Evolutionary conservation across 2,329 filamentous ascomycete genomes (phyloP), one percentile per base, ranked within the genome.

Genomic region (Aspergillus terreus): DNA sequence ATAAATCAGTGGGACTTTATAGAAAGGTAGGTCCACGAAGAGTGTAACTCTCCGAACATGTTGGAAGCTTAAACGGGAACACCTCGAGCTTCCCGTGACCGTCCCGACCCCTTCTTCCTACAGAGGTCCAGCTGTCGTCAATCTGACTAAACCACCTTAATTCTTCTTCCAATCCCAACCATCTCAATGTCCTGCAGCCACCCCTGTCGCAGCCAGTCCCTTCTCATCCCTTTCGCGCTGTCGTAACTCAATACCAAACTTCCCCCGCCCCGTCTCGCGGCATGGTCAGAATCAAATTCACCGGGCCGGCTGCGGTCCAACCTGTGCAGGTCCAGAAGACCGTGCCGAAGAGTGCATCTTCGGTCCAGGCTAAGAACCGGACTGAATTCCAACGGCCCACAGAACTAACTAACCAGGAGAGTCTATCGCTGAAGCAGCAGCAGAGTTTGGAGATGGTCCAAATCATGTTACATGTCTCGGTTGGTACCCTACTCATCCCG

Each of bases 371-470:
- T 14, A 45, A 57, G 36, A 53, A 49, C 6, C 61, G 57, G 45
- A 21, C 48, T 32, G 51, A 57, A 32, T 44, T 52, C 10, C 49
- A 60, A 25, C 38, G 44, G 10, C 21, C 35, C 10, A 30, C 57
- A 12, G 47, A 49, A 36, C 51, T 23, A 17, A 38, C 14, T 17
- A 25, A 51, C 7, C 43, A 55, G 33, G 51, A 58, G 48, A 49
- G 43, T 11, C 50, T 60, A 25, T 53, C 52, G 2, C 53, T 69
- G 11, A 70, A 63, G 44, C 72, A 74, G 50, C 66, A 71, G 47
- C 76, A 78, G 55, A 79, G 76, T 52, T 63, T 73, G 36, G 74
- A 76, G 49, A 60, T 78, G 38, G 69, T 77, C 12, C 75, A 78
- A 60, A 77, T 75, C 4, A 69, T 78, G 58, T 59, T 79, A 9